These are phyloP conservation scores for Eucalyptus decipiens DNA, from an alignment of 345 rosid species.

Conservation along the genomic window DNA sequence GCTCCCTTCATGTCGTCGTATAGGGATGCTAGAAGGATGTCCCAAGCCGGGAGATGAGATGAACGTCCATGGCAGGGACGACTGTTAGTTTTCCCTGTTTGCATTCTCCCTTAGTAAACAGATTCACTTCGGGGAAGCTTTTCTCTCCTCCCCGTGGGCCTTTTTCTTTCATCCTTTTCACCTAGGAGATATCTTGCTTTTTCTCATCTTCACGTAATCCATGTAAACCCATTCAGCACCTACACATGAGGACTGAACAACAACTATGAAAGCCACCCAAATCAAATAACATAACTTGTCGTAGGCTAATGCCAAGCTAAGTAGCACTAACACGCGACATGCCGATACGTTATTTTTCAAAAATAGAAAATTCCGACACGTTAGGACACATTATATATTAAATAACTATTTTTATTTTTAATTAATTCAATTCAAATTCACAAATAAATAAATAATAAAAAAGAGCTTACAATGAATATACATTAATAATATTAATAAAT, in stretches of 20 bases:
- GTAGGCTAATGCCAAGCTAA: not conserved
- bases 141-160: not conserved
- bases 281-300: not conserved
- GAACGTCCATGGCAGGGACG: not conserved
- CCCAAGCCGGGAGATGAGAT: not conserved
- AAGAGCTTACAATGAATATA: no score
- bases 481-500: no score
- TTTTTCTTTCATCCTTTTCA: not conserved
- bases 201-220: not conserved
- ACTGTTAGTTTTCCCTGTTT: not conserved
- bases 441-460: no score
- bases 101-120: not conserved
- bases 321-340: no score
- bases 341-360: no score
- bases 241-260: not conserved
- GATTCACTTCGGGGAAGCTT: not conserved
- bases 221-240: not conserved
- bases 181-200: not conserved
- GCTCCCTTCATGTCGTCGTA: not conserved
- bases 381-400: no score
- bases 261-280: not conserved
- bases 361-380: no score
- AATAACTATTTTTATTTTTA: no score
- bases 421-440: no score
- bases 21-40: not conserved